Evolutionary conservation across 305 asterid genomes (phyloP), one percentile per base, ranked within the genome.

Genomic region (Stenogyne calaminthoides): DNA sequence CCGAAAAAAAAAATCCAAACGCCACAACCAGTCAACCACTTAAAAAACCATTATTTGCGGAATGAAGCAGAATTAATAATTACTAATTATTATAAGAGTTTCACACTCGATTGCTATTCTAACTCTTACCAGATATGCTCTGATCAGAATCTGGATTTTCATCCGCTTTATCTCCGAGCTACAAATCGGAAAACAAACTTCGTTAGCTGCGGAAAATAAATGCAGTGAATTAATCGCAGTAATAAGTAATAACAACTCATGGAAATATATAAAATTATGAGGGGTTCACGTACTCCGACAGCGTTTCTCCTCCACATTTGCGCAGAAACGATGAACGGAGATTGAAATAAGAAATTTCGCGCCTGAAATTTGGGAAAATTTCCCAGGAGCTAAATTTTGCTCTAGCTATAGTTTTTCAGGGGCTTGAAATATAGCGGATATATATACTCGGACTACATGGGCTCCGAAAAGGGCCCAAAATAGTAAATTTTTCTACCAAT

Each of bases 51-150:
- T 63, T 22, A 66, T 59, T 10, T 9, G 52, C 71, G 25, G 54
- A 57, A 27, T 20, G 44, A n/a, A 78, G 42, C 69, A 64, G 63
- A 32, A 32, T 3, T 32, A 4, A 32, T 32, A 32, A 32, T n/a
- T 32, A 32, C 6, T n/a, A n/a, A n/a, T n/a, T n/a, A n/a, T n/a
- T n/a, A n/a, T n/a, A n/a, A n/a, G n/a, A n/a, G n/a, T 20, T 70
- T 18, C 11, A 34, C 55, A 44, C 7, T 66, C 51, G 46, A 56
- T 66, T 36, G 51, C 52, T 19, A 18, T 22, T 69, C 59, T 65
- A 63, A n/a, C 46, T 34, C 67, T 77, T 77, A 87, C 96, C 96
- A 9, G 93, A 84, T 54, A 87, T 78, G 79, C 93, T 89, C 86
- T 80, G 91, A 79, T 89, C 91, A 47, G 91, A 87, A 77, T 84